Base-by-base conservation (phyloP, 164 flowering plant genomes). In the Cinnamomum chago region DNA sequence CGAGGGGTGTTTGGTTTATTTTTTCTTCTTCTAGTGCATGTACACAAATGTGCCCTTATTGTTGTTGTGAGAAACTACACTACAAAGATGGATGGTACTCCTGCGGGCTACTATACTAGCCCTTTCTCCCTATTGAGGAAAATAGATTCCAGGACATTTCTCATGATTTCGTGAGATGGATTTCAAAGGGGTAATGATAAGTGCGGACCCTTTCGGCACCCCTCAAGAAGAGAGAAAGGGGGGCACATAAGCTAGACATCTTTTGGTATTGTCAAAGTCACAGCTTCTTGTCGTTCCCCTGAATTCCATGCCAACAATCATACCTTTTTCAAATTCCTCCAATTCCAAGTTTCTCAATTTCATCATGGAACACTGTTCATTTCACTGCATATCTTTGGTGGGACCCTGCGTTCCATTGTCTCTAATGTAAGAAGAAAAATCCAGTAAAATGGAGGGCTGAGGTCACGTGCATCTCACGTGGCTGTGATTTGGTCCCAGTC, bases 251-350 rank as follows among this genome's bases (percentile, higher is more conserved):
- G 47, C 1, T 6, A 40, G 47, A 40, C 47, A 40, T 5, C 47
- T 40, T 40, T 40, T 40, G 47, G 47, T 9, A 40, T 55, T 55
- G 65, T 40, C 66, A 71, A 71, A 15, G 20, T 25, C 74, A 52
- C 25, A 62, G 25, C 72, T 50, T 52, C 74, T 58, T 65, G 74
- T 66, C 69, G 17, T 65, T 64, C 66, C 73, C 55, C 84, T 77
- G 83, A 83, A 85, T 85, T 83, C 85, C 80, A 85, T 82, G 84
- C 68, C 51, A 80, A 74, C 65, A 77, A 85, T 85, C 75, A 83
- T 85, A 68, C 33, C 80, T 70, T 72, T 72, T 73, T 15, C 65
- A 17, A 28, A 65, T 17, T 50, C 73, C 55, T 55, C 60, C 70
- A 33, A 30, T 65, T n/a, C 66, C 80, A 78, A 77, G 77, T 81